Evolutionary conservation across 202 grass and related monocot genomes (phyloP), one percentile per base, ranked within the genome.

Genomic region (Musa balbisiana): DNA sequence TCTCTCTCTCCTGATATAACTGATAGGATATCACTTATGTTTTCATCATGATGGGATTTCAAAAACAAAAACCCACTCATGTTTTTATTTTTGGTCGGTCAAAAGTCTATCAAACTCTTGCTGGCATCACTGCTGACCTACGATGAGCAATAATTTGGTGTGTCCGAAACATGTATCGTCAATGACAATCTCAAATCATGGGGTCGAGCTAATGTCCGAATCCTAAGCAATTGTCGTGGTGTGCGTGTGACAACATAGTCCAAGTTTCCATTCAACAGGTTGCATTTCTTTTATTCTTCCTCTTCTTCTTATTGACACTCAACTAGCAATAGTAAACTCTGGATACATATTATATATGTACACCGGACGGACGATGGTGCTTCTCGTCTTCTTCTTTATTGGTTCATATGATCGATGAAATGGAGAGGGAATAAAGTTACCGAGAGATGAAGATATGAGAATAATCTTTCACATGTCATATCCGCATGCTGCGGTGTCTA

Each of bases 71-170:
- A 27, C 2, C 9, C 3, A 24, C 9, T 14, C 2, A 27, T 25
- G 2, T 2, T 12, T 1, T 25, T 27, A 11, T 13, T 65, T 26
- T 65, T 14, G 11, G 11, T 12, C 2, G 2, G 17, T 21, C 49
- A 9, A 9, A n/a, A 20, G 33, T 19, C 19, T 52, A 21, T 70
- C 67, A 1, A 21, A 20, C 49, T 70, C 19, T 51, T 51, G 67
- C 67, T 70, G 8, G 67, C 67, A 51, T 70, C 67, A 70, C 19
- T 51, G 33, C 2, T 70, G 67, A 70, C 67, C 9, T 70, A 51
- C 2, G 2, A 19, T 10, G 29, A 49, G 15, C 27, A 49, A 49
- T 49, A 2, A 49, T 69, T 49, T 49, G 22, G 1, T n/a, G 11
- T 3, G 19, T n/a, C 58, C 0, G 0, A 5, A 43, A 43, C 3